Conservation (phyloP, 2,329 filamentous ascomycete species). For the Sarocladium kiliense region DNA sequence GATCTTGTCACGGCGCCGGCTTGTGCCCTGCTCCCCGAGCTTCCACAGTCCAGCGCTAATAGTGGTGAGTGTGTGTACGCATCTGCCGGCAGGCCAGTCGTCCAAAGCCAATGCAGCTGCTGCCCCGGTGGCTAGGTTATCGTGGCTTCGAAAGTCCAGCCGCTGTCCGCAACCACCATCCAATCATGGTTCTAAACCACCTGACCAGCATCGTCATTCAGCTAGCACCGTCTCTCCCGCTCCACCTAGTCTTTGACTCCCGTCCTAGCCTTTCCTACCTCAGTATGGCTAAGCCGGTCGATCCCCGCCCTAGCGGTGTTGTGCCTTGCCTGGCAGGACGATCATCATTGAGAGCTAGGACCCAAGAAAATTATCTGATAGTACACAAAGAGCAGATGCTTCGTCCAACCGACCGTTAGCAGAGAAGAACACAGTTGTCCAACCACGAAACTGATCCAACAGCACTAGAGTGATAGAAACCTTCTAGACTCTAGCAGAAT, state of each 20-base stretch:
- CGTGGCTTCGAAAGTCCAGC: neutral
- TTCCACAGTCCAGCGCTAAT: neutral
- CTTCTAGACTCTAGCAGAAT: too few relatives aligned
- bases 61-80: neutral
- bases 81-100: neutral
- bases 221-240: slow-evolving; percentile 1
- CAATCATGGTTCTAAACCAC: neutral
- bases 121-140: neutral
- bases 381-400: too few relatives aligned
- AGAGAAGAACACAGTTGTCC: too few relatives aligned
- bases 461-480: too few relatives aligned
- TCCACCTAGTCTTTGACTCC: neutral
- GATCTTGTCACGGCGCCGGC: neutral
- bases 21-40: neutral
- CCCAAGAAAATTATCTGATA: neutral
- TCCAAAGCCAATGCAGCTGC: neutral
- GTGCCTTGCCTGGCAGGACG: neutral
- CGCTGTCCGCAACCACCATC: neutral
- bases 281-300: neutral
- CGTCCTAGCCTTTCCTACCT: neutral
- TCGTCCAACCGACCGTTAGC: too few relatives aligned
- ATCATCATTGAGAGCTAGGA: neutral
- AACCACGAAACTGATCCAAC: too few relatives aligned
- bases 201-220: neutral
- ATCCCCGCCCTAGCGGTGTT: neutral